phyloP scores from a whole-genome alignment of 2,329 filamentous ascomycete genomes.

The Ophiocordyceps camponoti-floridani region DNA sequence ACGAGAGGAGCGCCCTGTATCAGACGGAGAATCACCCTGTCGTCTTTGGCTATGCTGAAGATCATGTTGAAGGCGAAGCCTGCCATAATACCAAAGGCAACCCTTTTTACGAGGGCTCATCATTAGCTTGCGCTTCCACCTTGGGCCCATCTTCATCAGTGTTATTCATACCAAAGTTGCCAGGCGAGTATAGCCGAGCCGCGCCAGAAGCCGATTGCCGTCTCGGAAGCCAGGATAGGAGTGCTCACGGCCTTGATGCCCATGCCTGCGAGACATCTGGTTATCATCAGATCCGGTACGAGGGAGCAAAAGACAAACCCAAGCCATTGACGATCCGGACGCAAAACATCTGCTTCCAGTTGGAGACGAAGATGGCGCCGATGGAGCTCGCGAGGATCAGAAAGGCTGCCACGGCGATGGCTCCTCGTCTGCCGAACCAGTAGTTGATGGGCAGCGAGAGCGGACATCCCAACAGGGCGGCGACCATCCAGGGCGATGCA shows the following conservation, averaged over 20 bases:
- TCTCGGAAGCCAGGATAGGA: conserved; percentile 27
- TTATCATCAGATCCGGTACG: background rate
- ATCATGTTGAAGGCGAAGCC: conserved; percentile 18
- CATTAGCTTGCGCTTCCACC: background rate
- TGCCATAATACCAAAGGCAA: conserved; percentile 18
- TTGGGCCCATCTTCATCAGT: background rate
- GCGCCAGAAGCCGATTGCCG: conserved; percentile 26
- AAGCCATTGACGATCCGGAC: conserved; percentile 20
- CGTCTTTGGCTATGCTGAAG: conserved; percentile 10
- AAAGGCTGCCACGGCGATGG: conserved; percentile 18
- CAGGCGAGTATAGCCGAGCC: conserved; percentile 27
- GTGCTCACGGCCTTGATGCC: conserved; percentile 29
- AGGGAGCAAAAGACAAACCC: conserved; percentile 9
- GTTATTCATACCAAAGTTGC: conserved; percentile 20
- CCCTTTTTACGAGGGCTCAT: conserved; percentile 4
- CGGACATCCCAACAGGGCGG: conserved; percentile 19
- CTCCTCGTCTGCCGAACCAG: conserved; percentile 19
- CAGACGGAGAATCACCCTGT: conserved; percentile 8
- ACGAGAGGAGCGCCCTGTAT: conserved; percentile 21
- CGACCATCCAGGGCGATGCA: conserved; percentile 19
- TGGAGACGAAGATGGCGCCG: conserved; percentile 14
- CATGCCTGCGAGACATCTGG: conserved; percentile 16
- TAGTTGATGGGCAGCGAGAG: conserved; percentile 22
- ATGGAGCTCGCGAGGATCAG: conserved; percentile 21
- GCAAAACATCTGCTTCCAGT: conserved; percentile 15